Evolutionary conservation across 2,329 filamentous ascomycete genomes (phyloP).

Genomic region (Penicillium sclerotigenum): DNA sequence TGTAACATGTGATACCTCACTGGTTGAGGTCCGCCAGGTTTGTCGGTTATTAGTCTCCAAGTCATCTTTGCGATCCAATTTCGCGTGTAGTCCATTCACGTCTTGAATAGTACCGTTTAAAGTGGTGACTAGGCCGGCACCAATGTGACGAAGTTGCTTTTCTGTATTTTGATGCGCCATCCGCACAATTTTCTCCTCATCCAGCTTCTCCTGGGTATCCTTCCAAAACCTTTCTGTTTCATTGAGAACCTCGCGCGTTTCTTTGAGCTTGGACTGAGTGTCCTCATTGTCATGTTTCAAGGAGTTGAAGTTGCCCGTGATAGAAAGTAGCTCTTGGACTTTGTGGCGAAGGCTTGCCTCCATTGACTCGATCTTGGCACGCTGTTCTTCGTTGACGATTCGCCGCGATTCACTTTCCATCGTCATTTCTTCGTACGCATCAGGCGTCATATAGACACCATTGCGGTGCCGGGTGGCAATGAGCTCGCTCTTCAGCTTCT

Average conservation of each 20-base stretch:
- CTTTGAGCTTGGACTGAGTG: constrained; percentile 67
- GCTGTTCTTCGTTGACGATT: constrained; percentile 88
- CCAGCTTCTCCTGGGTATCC: constrained; percentile 70
- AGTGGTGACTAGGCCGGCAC: constrained; percentile 72
- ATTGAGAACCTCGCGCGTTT: constrained; percentile 76
- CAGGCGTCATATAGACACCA: constrained; percentile 87
- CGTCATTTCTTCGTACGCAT: constrained; percentile 85
- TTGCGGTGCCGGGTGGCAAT: constrained; percentile 91
- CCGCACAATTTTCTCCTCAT: constrained; percentile 74
- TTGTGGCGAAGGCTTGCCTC: constrained; percentile 90
- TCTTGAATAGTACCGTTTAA: constrained; percentile 75
- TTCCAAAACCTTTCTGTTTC: constrained; percentile 82
- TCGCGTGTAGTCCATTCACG: constrained; percentile 77
- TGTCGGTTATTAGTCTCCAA: constrained; percentile 75
- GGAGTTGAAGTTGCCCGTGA: constrained; percentile 82
- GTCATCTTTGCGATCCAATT: constrained; percentile 80
- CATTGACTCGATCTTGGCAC: constrained; percentile 86
- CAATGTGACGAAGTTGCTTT: constrained; percentile 68
- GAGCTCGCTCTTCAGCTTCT: constrained; percentile 89
- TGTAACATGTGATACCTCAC: constrained; percentile 73
- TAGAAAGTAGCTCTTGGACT: constrained; percentile 81
- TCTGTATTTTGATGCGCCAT: constrained; percentile 87
- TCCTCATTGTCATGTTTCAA: constrained; percentile 87
- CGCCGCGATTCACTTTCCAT: constrained; percentile 87
- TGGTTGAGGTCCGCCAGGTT: constrained; percentile 73